Conservation (phyloP, 2,329 filamentous ascomycete species). For the Colletotrichum chlorophyti region DNA sequence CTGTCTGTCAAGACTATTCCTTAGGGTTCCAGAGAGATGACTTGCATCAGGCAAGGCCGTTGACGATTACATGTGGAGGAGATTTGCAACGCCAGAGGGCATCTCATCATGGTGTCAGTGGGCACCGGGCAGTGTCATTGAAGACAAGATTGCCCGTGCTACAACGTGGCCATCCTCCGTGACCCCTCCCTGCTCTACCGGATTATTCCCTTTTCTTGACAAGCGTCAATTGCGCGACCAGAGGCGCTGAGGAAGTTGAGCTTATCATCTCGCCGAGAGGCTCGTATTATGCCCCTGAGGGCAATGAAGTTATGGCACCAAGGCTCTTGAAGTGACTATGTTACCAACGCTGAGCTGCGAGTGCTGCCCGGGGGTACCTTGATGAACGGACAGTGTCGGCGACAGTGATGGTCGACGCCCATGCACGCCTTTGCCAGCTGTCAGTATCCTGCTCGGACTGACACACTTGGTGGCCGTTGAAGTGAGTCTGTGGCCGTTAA, state of each 20-base stretch:
- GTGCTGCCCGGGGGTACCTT: too few relatives aligned
- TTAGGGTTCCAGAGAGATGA: background rate
- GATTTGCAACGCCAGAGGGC: background rate
- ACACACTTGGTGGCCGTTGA: background rate
- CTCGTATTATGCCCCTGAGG: slow-evolving; percentile 21
- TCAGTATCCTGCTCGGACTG: background rate
- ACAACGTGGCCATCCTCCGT: slow-evolving; percentile 16
- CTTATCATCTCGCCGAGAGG: slow-evolving; percentile 20
- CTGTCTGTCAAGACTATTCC: background rate
- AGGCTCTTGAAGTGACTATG: slow-evolving; percentile 8
- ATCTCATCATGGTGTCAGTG: background rate
- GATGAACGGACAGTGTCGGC: slow-evolving; percentile 15
- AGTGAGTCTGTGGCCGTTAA: slow-evolving; percentile 13
- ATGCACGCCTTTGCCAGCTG: background rate
- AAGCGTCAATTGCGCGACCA: slow-evolving; percentile 17
- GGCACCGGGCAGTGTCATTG: background rate
- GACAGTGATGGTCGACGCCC: slow-evolving; percentile 1
- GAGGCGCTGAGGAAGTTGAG: slow-evolving; percentile 16
- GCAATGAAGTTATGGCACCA: slow-evolving; percentile 2
- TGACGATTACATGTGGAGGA: slow-evolving; percentile 6
- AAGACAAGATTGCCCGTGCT: slow-evolving; percentile 23
- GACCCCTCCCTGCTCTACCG: background rate
- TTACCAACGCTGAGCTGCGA: slow-evolving; percentile 20
- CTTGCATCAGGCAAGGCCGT: slow-evolving; percentile 9
- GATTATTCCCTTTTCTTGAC: slow-evolving; percentile 14